These are phyloP conservation scores for Lasiodiplodia citricola DNA, from an alignment of 2,329 filamentous ascomycete genomes.

Conservation along the genomic window DNA sequence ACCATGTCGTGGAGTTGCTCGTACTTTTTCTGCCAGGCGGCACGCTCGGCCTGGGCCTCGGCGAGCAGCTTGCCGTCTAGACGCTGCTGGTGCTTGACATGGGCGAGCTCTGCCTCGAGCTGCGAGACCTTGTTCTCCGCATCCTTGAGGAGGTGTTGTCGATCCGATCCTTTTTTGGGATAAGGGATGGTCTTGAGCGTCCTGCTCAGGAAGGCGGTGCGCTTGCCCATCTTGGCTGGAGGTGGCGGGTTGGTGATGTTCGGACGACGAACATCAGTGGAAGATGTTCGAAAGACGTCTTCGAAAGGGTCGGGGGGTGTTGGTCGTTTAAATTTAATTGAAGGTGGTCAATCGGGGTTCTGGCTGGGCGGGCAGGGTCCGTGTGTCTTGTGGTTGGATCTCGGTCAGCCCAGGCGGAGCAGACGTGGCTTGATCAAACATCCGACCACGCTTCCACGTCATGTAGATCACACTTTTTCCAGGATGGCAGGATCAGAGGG, in stretches of 20 bases:
- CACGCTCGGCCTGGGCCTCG: neutral
- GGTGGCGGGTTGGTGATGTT: neutral
- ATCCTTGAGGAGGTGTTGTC: neutral
- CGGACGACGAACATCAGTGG: neutral
- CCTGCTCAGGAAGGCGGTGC: neutral
- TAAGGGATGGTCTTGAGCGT: neutral
- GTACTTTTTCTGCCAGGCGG: neutral
- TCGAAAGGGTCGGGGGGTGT: neutral
- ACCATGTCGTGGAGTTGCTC: neutral
- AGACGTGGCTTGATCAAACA: slow-evolving; percentile 15
- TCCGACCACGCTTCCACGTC: slow-evolving; percentile 6
- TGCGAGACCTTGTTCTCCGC: neutral
- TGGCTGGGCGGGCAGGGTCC: neutral
- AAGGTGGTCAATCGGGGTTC: neutral
- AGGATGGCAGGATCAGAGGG: neutral
- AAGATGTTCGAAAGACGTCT: neutral
- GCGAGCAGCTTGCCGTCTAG: neutral
- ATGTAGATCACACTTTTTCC: neutral
- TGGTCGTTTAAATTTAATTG: neutral
- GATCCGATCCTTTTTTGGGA: neutral
- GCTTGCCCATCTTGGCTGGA: neutral
- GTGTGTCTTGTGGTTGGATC: neutral
- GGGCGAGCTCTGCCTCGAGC: neutral
- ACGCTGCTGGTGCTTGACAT: neutral
- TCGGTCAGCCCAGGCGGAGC: slow-evolving; percentile 6